phyloP scores from a whole-genome alignment of 805 yeast species.

The Candida oleophila region DNA sequence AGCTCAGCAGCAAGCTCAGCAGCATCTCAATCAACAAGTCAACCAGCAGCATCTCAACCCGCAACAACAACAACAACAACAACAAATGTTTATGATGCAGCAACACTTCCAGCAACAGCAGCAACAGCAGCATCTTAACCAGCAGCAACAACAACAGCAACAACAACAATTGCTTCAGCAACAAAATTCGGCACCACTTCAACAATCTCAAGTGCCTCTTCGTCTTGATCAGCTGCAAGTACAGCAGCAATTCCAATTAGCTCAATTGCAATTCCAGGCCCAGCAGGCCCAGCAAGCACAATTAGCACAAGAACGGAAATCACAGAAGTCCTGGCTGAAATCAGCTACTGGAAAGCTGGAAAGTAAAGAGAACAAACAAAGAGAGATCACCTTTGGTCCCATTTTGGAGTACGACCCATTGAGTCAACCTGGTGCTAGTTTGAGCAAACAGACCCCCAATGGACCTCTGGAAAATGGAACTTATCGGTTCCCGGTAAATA shows the following conservation, averaged over 20 bases:
- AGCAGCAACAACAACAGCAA: conserved; percentile 7
- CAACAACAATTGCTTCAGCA: background rate
- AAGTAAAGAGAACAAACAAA: conserved; percentile 13
- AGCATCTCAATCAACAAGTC: background rate
- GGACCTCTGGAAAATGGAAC: conserved; percentile 10
- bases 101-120: conserved; percentile 4
- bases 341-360: background rate
- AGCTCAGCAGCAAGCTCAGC: background rate
- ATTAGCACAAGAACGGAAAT: background rate
- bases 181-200: background rate
- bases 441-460: conserved; percentile 8
- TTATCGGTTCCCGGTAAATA: conserved; percentile 20
- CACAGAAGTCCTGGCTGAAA: background rate
- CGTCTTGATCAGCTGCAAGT: background rate
- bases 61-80: conserved; percentile 11
- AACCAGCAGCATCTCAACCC: conserved; percentile 4
- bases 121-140: background rate
- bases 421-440: conserved; percentile 12
- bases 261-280: background rate
- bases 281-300: background rate
- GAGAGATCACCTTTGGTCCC: conserved; percentile 23
- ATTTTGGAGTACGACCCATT: conserved; percentile 27
- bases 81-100: background rate
- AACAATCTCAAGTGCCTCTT: background rate
- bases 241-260: conserved; percentile 3